Evolutionary conservation across 2,329 filamentous ascomycete species (phyloP), one percentile per base, ranked within the genome.

Genomic region (Neofusicoccum cordaticola): DNA sequence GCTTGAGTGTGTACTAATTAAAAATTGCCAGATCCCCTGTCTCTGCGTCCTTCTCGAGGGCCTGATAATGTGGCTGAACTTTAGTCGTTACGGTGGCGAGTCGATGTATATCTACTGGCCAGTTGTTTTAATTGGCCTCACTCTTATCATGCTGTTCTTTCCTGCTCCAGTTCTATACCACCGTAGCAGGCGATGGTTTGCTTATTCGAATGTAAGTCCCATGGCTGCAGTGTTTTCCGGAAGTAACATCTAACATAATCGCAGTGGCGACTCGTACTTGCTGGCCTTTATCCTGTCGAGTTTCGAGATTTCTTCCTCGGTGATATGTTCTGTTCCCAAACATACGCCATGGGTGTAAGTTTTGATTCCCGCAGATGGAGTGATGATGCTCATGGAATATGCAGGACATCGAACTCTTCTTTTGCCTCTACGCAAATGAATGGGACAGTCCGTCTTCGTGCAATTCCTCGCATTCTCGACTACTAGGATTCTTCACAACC

Each of bases 261-360:
- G 8, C 68, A 95, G 90, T 96, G 91, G 86, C 91, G 95, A 66
- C 82, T 98, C 17, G 80, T 96, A 62, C 84, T 94, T 56, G 92
- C 94, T 13, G 93, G 93, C 3, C 75, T 96, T 19, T 97, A 96
- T 72, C 92, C 92, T 1, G 95, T 99, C 57, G 94, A 98, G 75
- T 99, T 98, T 75, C 87, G 93, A 65, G 95, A 99, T 77, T 98
- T 99, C 79, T 98, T 97, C 77, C 84, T 98, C 0, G 95, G 95
- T 61, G 95, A 99, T 75, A 97, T 98, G 83, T 97, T 96, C 77
- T 98, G 94, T 78, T 98, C 95, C 2, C 83, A 96, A 64, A 96
- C 93, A 5, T 99, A 99, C 77, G 86, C 90, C 15, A 91, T 92
- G 78, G 90, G 91, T 66, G 91, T 94, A 83, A 81, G 90, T 86